Base-by-base conservation (phyloP, 768 basidiomycete species). In the Mycena chlorophos region DNA sequence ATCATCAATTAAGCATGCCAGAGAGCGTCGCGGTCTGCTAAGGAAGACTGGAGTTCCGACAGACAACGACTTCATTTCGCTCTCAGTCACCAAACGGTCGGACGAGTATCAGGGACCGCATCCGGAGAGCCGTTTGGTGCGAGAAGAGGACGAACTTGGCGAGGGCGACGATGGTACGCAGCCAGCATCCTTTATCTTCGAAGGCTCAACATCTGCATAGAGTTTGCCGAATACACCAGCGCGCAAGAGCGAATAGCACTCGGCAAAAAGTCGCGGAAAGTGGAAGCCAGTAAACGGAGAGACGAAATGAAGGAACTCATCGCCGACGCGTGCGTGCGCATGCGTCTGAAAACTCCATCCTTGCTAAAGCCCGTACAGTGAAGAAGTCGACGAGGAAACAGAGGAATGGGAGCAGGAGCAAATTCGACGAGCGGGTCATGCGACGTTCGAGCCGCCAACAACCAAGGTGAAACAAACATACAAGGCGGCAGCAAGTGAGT, bases 101-200 rank as follows among this genome's bases (percentile, higher is more conserved):
- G 82, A 87, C 30, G 70, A 73, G 30, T 68, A 78, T 8, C 77
- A 81, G 61, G 91, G 91, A 0, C 91, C 91, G 5, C 91, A 93
- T 75, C 92, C 91, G 5, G 88, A 87, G 62, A 92, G 90, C 66
- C 81, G 92, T 8, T 72, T 94, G 25, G 66, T 89, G 71, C 76
- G 92, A 47, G 92, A 94, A 69, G 92, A 94, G 37, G 92, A 94
- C 68, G 90, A 94, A 60, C 67, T 91, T 2, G 92, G 92, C 12
- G 90, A 94, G 66, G 91, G 86, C 2, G 92, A 94, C 34, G 92
- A 94, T 59, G 92, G 92, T 91, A 63, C 38, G 81, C 68, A 19
- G 54, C 20, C 25, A n/a, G 27, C 12, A 22, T 25, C 19, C 29
- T 27, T 19, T 29, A 4, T 43, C 26, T 8, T 19, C 40, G 13